phyloP scores from a whole-genome alignment of 2,329 filamentous ascomycete genomes.

The Cyclaneusma minus region DNA sequence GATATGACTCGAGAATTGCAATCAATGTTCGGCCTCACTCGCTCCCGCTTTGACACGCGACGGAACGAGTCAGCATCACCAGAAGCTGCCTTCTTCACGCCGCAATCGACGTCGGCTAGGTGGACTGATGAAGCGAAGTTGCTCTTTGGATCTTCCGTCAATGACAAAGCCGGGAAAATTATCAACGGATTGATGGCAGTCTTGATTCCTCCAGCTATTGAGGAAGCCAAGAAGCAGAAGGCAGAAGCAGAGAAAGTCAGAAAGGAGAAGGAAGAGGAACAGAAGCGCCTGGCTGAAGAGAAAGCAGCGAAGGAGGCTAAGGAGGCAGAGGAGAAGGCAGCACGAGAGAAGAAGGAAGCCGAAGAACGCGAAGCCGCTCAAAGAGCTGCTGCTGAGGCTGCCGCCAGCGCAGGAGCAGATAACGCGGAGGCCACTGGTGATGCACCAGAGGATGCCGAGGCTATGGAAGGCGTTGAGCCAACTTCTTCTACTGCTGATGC shows the following conservation, averaged over 20 bases:
- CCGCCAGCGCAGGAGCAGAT: constrained; percentile 28
- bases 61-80: constrained; percentile 16
- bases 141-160: constrained; percentile 54
- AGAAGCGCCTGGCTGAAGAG: constrained; percentile 49
- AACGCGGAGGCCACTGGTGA: constrained; percentile 9
- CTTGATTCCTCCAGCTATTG: constrained; percentile 71
- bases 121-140: constrained; percentile 87
- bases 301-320: constrained; percentile 52
- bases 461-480: constrained; percentile 67
- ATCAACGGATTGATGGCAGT: constrained; percentile 53
- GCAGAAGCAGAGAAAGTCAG: constrained; percentile 37
- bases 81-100: constrained; percentile 35
- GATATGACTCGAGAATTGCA: constrained; percentile 36
- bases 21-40: constrained; percentile 21
- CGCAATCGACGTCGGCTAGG: constrained; percentile 55
- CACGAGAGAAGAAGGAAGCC: constrained; percentile 52
- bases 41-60: constrained; percentile 11
- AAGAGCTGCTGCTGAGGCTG: constrained; percentile 32
- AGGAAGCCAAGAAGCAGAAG: constrained; percentile 59
- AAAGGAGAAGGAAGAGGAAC: constrained; percentile 42
- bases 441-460: constrained; percentile 19
- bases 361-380: constrained; percentile 52
- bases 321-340: constrained; percentile 52
- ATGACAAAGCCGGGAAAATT: constrained; percentile 56
- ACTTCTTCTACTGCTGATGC: constrained; percentile 20